These are phyloP conservation scores for Euryodendron excelsum DNA, from an alignment of 148 eudicot species.

Conservation along the genomic window DNA sequence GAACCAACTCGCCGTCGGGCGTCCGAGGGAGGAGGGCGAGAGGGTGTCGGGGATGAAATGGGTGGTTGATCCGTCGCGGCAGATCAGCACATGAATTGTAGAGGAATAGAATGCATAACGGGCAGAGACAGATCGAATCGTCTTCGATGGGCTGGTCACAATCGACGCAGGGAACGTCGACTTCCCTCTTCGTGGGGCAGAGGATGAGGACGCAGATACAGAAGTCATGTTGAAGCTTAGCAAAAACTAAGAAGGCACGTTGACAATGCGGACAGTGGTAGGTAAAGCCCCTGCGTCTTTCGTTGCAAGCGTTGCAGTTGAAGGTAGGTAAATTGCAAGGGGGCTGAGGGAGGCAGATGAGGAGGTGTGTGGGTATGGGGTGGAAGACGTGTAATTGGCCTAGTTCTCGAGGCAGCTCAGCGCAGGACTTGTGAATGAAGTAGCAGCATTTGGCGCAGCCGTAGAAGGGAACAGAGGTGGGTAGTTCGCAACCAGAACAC, in stretches of 20 bases:
- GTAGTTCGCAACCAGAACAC: background rate
- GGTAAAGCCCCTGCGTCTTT: background rate
- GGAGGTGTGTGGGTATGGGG: background rate
- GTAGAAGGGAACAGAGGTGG: background rate
- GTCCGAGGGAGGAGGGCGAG: background rate
- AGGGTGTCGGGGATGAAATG: background rate
- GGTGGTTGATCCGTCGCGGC: background rate
- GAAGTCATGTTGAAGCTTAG: too few relatives aligned
- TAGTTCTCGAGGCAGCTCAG: background rate
- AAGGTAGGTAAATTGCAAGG: background rate
- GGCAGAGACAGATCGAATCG: background rate
- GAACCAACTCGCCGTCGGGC: background rate
- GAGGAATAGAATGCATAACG: background rate
- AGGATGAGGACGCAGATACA: background rate
- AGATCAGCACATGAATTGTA: background rate
- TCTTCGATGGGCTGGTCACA: background rate
- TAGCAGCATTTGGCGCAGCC: background rate
- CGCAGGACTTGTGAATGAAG: background rate
- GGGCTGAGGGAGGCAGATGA: background rate
- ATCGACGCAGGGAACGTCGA: background rate
- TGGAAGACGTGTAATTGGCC: background rate
- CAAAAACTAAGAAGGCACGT: too few relatives aligned
- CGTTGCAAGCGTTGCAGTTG: background rate
- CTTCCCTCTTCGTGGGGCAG: background rate
- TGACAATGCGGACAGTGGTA: background rate